These are phyloP conservation scores for Rosa hybrid DNA, from an alignment of 331 rosid species.

Conservation along the genomic window DNA sequence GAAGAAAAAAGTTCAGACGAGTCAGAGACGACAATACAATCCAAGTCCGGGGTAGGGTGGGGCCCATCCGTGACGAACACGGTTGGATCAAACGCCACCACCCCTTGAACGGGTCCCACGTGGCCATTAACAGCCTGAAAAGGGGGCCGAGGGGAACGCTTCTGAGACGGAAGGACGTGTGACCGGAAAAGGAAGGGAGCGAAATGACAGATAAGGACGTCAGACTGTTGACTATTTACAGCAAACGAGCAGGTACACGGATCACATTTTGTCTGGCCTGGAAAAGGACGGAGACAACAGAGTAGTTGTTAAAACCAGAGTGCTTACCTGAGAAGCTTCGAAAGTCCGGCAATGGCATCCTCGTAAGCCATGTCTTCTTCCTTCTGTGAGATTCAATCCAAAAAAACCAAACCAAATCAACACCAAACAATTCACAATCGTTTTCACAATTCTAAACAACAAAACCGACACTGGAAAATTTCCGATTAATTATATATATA, in stretches of 20 bases:
- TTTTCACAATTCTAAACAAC: not conserved
- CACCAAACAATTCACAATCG: not conserved
- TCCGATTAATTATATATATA: not conserved
- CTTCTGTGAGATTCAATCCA: slow-evolving; percentile 33
- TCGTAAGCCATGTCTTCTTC: slow-evolving; percentile 74
- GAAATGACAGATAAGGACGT: slow-evolving; percentile 26
- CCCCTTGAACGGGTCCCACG: slow-evolving; percentile 24
- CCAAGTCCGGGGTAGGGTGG: slow-evolving; percentile 1
- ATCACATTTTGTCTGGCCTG: slow-evolving; percentile 7
- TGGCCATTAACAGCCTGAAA: not conserved
- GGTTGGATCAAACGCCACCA: slow-evolving; percentile 9
- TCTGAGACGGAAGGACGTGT: not conserved
- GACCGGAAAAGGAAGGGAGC: not conserved
- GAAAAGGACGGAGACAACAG: not conserved
- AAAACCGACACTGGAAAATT: not conserved
- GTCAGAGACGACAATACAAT: not conserved
- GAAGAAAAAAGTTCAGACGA: not conserved
- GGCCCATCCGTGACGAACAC: slow-evolving; percentile 9
- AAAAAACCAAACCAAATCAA: not conserved
- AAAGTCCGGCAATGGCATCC: slow-evolving; percentile 72
- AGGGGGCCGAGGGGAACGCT: slow-evolving; percentile 7
- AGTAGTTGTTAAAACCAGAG: not conserved
- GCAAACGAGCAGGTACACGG: not conserved
- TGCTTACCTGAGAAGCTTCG: slow-evolving; percentile 69
- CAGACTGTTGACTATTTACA: not conserved